Evolutionary conservation across 2,329 filamentous ascomycete genomes (phyloP).

Genomic region (Canariomyces notabilis): DNA sequence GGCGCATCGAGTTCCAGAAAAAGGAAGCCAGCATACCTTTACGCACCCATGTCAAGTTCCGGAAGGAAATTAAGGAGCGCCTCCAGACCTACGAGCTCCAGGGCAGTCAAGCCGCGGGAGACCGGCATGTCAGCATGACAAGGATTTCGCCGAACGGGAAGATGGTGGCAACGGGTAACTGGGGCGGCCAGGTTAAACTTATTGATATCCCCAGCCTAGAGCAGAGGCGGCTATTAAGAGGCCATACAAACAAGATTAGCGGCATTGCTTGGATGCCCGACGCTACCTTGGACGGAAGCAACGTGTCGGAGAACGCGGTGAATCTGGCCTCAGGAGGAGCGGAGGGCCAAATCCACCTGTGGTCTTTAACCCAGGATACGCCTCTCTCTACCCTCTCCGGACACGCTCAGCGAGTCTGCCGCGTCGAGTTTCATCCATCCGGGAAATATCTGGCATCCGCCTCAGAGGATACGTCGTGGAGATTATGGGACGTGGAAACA

Average conservation of each 20-base stretch:
- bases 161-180: conserved; percentile 83
- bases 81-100: conserved; percentile 82
- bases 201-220: conserved; percentile 79
- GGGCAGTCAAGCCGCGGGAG: conserved; percentile 87
- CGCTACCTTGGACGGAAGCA: conserved; percentile 66
- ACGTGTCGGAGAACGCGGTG: conserved; percentile 65
- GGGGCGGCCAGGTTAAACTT: conserved; percentile 83
- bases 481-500: conserved; percentile 88
- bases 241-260: conserved; percentile 83
- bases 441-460: conserved; percentile 86
- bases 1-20: conserved; percentile 70
- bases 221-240: conserved; percentile 68
- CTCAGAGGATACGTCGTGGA: conserved; percentile 94
- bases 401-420: conserved; percentile 81
- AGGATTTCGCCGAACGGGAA: conserved; percentile 83
- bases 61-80: conserved; percentile 81
- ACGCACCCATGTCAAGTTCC: conserved; percentile 85
- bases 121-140: conserved; percentile 86
- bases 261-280: conserved; percentile 88
- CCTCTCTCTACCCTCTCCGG: conserved; percentile 77
- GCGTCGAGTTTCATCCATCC: conserved; percentile 91
- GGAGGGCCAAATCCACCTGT: conserved; percentile 81
- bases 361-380: conserved; percentile 82
- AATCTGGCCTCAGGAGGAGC: conserved; percentile 89
- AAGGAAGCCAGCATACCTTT: conserved; percentile 77